phyloP scores from a whole-genome alignment of 2,329 filamentous ascomycete genomes.

The Fusarium armeniacum region DNA sequence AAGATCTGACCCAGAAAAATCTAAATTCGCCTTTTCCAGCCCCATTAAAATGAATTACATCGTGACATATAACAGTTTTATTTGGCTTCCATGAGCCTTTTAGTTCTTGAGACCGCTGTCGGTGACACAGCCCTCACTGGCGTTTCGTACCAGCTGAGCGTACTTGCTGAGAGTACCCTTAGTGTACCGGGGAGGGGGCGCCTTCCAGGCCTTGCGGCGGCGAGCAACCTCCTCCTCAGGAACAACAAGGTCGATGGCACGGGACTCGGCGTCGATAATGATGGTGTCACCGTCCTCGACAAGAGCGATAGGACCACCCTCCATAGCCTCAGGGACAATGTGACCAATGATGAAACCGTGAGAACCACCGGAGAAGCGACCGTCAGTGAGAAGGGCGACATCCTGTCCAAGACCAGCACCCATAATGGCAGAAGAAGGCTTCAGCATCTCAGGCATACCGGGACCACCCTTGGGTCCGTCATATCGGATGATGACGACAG shows the following conservation, averaged over 20 bases:
- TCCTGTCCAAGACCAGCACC: constrained; percentile 85
- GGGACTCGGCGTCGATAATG: constrained; percentile 84
- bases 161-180: constrained; percentile 80
- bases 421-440: constrained; percentile 94
- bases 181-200: constrained; percentile 69
- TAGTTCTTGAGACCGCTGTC: constrained; percentile 56
- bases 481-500: constrained; percentile 91
- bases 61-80: constrained; percentile 34
- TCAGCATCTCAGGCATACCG: constrained; percentile 95
- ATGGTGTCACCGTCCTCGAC: constrained; percentile 86
- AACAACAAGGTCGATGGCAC: constrained; percentile 76
- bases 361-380: constrained; percentile 82
- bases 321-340: constrained; percentile 88
- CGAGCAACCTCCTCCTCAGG: constrained; percentile 73
- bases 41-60: constrained; percentile 46
- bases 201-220: constrained; percentile 72
- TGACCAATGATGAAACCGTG: constrained; percentile 92
- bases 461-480: constrained; percentile 94
- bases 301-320: constrained; percentile 86
- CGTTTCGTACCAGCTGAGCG: constrained; percentile 70
- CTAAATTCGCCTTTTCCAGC: constrained; percentile 52
- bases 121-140: constrained; percentile 72
- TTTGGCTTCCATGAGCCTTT: constrained; percentile 16
- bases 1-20: constrained; percentile 36
- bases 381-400: constrained; percentile 80